Base-by-base conservation (phyloP, 768 basidiomycete genomes). In the Candolleomyces eurysporus region DNA sequence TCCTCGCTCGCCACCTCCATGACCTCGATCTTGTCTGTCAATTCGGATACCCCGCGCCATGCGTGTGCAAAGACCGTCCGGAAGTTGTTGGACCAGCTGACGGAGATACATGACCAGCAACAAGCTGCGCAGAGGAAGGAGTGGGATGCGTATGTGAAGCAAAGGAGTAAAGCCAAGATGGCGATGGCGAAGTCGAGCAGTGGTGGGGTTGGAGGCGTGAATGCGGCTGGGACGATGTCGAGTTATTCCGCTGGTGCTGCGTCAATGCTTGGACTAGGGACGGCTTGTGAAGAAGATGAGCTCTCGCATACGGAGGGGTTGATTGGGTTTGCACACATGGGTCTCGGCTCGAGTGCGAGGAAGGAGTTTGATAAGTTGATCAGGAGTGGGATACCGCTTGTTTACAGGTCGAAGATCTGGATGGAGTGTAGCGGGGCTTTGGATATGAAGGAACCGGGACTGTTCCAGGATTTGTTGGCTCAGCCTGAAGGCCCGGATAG, bases 391-490 rank as follows among this genome's bases (percentile, higher is more conserved):
- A 91, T 98, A 39, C 97, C 97, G 2, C 80, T 98, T 14, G 84
- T 81, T 11, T 92, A 93, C 68, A 86, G 94, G n/a, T 80, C 89
- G 26, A 92, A 94, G 71, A 84, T 94, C 51, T 96, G 94, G 92
- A 72, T 91, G 58, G 97, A 99, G 78, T 96, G 93, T 70, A 95
- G 91, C 64, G 94, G 95, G 0, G 96, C 90, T 1, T 77, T 94
- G 69, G 96, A 98, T 71, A 89, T 94, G 81, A 84, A 85, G 63
- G 94, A 97, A 67, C 96, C 96, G 2, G 96, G 96, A 1, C 70
- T 91, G 63, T 98, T 98, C 72, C 79, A 83, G 46, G 96, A 98
- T 69, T 73, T 98, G 60, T 77, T 97, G n/a, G 82, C 78, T 6
- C 79, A 82, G 63, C 73, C 69, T 3, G 73, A 79, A 31, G 79